Base-by-base conservation (phyloP, 805 yeast species). In the Ogataea thermomethanolica region DNA sequence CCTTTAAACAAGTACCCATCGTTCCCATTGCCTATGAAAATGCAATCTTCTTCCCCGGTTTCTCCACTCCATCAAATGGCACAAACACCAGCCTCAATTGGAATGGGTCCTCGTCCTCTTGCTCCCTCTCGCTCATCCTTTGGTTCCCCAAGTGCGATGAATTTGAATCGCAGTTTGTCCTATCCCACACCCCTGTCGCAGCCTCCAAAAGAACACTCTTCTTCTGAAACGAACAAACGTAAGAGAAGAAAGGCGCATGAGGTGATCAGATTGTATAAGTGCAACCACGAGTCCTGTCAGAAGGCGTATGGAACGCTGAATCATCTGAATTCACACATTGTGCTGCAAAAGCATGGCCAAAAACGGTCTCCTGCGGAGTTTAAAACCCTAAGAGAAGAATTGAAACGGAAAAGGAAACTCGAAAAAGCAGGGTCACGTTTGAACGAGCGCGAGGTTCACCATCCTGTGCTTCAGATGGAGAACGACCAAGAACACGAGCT, bases 221-320 rank as follows among this genome's bases (percentile, higher is more conserved):
- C 34, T 10, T 33, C 23, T 4, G 45, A 41, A 15, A 26, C 43
- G 8, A 45, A 35, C 25, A 75, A 71, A 49, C 65, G 83, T 33
- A 77, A 75, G 12, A 65, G 83, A 44, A 64, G 81, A 36, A 71
- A 70, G 41, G 75, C 71, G 35, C 70, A 72, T 39, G 81, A 78
- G 52, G 74, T 78, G 51, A 79, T 74, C 44, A 66, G 83, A 33
- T 49, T 75, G 4, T 77, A 77, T 55, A 62, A 59, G 15, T 77
- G 83, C 54, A 73, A 65, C 37, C 69, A 53, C 48, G 58, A 60
- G 20, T 65, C 64, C 8, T 78, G 83, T 44, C 58, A 64, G 7
- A 78, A 78, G 57, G 72, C 75, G 7, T 77, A 77, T 50, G 83
- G 83, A 10, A 78, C 83, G 4, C 63, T 77, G 29, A 77, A 78